phyloP scores from a whole-genome alignment of 148 eudicot species.

The Fagopyrum esculentum region DNA sequence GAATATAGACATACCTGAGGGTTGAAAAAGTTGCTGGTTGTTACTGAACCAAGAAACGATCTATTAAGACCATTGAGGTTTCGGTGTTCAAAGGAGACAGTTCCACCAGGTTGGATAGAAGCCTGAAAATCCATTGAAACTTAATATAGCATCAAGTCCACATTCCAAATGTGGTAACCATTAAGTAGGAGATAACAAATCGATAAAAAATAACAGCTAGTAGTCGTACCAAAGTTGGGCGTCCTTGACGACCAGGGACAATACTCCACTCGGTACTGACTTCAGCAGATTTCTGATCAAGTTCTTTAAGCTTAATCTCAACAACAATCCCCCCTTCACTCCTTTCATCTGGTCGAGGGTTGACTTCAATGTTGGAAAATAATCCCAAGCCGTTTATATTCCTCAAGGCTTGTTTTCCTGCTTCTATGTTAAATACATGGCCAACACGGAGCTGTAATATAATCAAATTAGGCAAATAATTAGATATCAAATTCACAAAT shows the following conservation, averaged over 20 bases:
- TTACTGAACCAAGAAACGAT: conserved; percentile 83
- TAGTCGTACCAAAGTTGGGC: conserved; percentile 74
- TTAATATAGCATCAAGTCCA: background rate
- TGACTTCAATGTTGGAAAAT: conserved; percentile 94
- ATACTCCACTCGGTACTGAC: conserved; percentile 98
- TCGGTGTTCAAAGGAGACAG: conserved; percentile 89
- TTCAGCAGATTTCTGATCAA: conserved; percentile 91
- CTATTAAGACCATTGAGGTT: conserved; percentile 85
- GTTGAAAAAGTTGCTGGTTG: conserved; percentile 86
- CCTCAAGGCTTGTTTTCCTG: conserved; percentile 90
- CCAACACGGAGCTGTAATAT: conserved; percentile 74
- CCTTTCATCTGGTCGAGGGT: conserved; percentile 91
- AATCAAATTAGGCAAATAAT: background rate
- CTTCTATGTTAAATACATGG: conserved; percentile 82
- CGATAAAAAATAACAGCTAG: background rate
- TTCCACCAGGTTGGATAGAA: conserved; percentile 94
- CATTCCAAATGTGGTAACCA: background rate
- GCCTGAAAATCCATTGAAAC: conserved; percentile 45
- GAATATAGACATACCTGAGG: conserved; percentile 61
- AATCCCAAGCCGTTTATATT: conserved; percentile 81
- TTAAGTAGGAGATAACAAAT: background rate
- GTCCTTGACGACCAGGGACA: conserved; percentile 89
- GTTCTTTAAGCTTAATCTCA: conserved; percentile 91
- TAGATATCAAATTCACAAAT: background rate
- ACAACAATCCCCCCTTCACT: conserved; percentile 93